These are phyloP conservation scores for Pythium myriotylum DNA, from an alignment of 352 stramenopile genomes.

Conservation along the genomic window DNA sequence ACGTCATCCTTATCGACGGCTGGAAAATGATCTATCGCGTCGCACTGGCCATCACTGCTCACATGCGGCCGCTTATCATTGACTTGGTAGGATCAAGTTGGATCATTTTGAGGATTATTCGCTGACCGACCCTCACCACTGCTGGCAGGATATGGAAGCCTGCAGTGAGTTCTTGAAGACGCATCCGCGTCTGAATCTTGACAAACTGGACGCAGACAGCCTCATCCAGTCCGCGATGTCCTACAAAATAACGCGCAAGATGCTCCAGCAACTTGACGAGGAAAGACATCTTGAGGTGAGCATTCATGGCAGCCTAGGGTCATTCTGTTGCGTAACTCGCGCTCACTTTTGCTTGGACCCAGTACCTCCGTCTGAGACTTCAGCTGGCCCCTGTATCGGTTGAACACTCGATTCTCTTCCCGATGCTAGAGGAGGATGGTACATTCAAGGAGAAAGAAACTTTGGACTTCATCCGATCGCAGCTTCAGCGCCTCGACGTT, in stretches of 20 bases:
- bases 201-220: slow-evolving; percentile 37
- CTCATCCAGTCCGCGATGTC: slow-evolving; percentile 47
- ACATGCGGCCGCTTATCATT: slow-evolving; percentile 59
- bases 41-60: slow-evolving; percentile 61
- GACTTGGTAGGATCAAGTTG: slow-evolving; percentile 40
- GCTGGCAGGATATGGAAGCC: slow-evolving; percentile 66
- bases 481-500: slow-evolving; percentile 62
- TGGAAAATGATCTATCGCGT: slow-evolving; percentile 80
- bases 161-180: slow-evolving; percentile 74
- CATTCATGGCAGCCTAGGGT: too few relatives aligned
- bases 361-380: slow-evolving; percentile 77
- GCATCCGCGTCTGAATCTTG: slow-evolving; percentile 54
- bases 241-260: slow-evolving; percentile 71
- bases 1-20: slow-evolving; percentile 74
- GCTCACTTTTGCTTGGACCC: slow-evolving; percentile 1
- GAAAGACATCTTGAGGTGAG: slow-evolving; percentile 70
- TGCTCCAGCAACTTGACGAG: slow-evolving; percentile 62
- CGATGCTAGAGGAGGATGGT: slow-evolving; percentile 50
- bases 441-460: slow-evolving; percentile 39
- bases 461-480: slow-evolving; percentile 59
- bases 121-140: not conserved
- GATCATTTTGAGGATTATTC: not conserved
- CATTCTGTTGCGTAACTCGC: too few relatives aligned
- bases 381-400: slow-evolving; percentile 60
- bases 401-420: slow-evolving; percentile 75